Evolutionary conservation across 208 protist species (phyloP).

Genomic region (Leishmania amazonensis): DNA sequence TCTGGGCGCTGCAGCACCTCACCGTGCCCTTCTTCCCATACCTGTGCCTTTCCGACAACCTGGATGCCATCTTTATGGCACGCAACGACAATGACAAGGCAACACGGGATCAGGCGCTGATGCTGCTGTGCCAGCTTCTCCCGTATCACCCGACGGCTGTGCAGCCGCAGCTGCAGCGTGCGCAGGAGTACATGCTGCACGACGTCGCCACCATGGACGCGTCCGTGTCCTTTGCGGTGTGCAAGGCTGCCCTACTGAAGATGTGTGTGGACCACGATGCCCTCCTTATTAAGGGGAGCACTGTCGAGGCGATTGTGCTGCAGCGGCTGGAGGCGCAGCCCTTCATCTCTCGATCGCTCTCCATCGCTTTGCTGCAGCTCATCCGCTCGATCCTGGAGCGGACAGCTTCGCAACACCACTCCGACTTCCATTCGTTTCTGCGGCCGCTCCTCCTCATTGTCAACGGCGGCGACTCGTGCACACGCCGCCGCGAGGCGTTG

Average conservation of each 20-base stretch:
- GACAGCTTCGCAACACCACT: conserved; percentile 59
- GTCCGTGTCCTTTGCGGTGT: conserved; percentile 75
- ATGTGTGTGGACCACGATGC: conserved; percentile 74
- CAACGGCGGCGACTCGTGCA: conserved; percentile 75
- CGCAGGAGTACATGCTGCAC: conserved; percentile 86
- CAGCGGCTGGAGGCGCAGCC: conserved; percentile 61
- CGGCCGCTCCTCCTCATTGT: conserved; percentile 69
- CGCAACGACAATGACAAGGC: conserved; percentile 71
- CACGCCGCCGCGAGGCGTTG: conserved; percentile 62
- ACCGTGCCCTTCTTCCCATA: conserved; percentile 72
- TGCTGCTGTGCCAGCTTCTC: conserved; percentile 82
- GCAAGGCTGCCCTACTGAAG: conserved; percentile 58
- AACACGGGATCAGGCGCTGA: conserved; percentile 57
- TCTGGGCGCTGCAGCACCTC: conserved; percentile 63
- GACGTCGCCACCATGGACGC: conserved; percentile 79
- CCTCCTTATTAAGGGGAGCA: conserved; percentile 64
- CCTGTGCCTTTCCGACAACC: conserved; percentile 73
- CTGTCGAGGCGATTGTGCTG: conserved; percentile 69
- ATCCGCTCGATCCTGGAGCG: conserved; percentile 77
- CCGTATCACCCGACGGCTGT: conserved; percentile 71
- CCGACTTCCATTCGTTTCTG: conserved; percentile 50
- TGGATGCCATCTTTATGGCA: conserved; percentile 86
- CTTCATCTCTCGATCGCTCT: conserved; percentile 77
- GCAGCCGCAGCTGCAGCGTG: conserved; percentile 63
- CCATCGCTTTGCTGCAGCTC: conserved; percentile 69